These are phyloP conservation scores for Penicillium fuscoglaucum DNA, from an alignment of 2,329 filamentous ascomycete genomes.

Conservation along the genomic window DNA sequence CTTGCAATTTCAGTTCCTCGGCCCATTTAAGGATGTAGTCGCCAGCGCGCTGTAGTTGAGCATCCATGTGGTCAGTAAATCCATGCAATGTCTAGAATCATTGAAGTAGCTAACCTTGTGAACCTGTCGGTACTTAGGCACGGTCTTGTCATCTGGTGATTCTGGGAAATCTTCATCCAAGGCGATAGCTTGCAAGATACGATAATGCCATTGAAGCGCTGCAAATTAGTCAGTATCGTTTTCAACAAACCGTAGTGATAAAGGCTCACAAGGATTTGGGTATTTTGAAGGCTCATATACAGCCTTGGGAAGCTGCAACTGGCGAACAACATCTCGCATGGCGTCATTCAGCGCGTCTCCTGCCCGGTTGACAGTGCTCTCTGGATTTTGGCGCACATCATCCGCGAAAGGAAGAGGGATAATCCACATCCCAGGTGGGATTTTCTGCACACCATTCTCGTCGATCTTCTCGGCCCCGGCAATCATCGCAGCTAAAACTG, in stretches of 20 bases:
- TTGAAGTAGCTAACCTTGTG: slow-evolving; percentile 59
- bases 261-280: slow-evolving; percentile 67
- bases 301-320: slow-evolving; percentile 83
- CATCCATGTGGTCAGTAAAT: slow-evolving; percentile 1
- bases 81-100: no score
- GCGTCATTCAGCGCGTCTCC: slow-evolving; percentile 73
- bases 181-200: slow-evolving; percentile 85
- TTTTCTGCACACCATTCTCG: slow-evolving; percentile 65
- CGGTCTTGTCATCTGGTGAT: slow-evolving; percentile 71
- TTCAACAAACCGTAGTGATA: background rate
- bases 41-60: slow-evolving; percentile 62
- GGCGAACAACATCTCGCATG: slow-evolving; percentile 81
- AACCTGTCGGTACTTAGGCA: slow-evolving; percentile 83
- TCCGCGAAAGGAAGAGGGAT: slow-evolving; percentile 86
- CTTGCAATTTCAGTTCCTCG: slow-evolving; percentile 63
- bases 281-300: slow-evolving; percentile 83
- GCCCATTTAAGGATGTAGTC: slow-evolving; percentile 78
- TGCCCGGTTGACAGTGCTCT: slow-evolving; percentile 57
- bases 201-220: slow-evolving; percentile 94
- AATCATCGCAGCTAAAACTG: slow-evolving; percentile 76
- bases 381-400: slow-evolving; percentile 75
- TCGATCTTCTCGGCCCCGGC: slow-evolving; percentile 69
- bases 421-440: slow-evolving; percentile 85
- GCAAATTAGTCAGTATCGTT: background rate
- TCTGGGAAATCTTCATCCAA: slow-evolving; percentile 88